phyloP scores from a whole-genome alignment of 2,329 filamentous ascomycete genomes.

The Plectosphaerella sp. region DNA sequence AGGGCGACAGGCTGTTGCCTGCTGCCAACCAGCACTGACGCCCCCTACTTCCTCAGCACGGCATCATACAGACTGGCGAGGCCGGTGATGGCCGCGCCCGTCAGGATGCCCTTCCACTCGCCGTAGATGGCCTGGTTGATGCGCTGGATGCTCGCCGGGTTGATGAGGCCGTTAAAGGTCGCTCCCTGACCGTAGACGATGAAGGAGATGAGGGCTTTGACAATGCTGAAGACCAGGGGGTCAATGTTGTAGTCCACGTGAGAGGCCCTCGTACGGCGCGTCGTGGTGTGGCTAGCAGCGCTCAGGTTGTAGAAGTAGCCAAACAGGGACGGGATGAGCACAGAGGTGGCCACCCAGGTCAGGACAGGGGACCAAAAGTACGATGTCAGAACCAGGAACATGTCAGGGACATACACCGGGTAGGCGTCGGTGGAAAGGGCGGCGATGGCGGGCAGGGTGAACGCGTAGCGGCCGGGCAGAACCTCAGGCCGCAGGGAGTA shows the following conservation, averaged over 20 bases:
- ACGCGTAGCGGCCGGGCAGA: constrained; percentile 66
- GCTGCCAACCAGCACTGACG: too few species aligned
- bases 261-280: constrained; percentile 37
- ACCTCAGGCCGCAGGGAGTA: constrained; percentile 65
- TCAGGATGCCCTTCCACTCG: constrained; percentile 65
- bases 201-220: constrained; percentile 77
- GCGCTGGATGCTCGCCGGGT: constrained; percentile 52
- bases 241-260: constrained; percentile 62
- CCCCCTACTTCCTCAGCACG: constrained; percentile 59
- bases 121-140: constrained; percentile 67
- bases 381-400: constrained; percentile 71
- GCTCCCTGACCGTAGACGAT: constrained; percentile 70
- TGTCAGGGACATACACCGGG: constrained; percentile 68
- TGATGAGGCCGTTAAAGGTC: constrained; percentile 58
- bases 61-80: constrained; percentile 74
- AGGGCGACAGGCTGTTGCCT: too few species aligned
- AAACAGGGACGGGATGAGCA: constrained; percentile 63
- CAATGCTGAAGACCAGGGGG: constrained; percentile 84
- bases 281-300: constrained; percentile 35
- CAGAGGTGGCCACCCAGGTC: constrained; percentile 70
- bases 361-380: constrained; percentile 81
- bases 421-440: constrained; percentile 52
- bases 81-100: constrained; percentile 63
- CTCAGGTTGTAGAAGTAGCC: constrained; percentile 93
- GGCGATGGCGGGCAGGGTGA: constrained; percentile 62